Percentiles rank a stretch among this genome's conserved stretches.
Conservation (phyloP, 345 rosid genomes). For the Mallotus nudiflorus region DNA sequence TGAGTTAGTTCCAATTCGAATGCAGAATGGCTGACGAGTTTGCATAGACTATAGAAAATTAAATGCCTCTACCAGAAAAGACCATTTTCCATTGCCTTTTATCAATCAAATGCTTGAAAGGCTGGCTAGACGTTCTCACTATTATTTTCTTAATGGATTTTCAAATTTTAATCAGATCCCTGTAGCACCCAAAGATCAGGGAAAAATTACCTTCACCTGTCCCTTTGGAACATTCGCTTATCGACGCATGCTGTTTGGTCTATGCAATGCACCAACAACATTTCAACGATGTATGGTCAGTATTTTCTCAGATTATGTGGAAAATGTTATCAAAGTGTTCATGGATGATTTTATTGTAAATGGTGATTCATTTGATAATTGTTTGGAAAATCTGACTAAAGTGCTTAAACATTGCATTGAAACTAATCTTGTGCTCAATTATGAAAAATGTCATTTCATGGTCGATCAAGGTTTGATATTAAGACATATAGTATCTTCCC, state of each 20-base stretch:
- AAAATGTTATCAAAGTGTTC: not conserved
- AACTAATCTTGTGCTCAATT: not conserved
- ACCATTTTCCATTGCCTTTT: too few relatives aligned
- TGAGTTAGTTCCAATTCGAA: not conserved
- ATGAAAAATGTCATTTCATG: slow-evolving; percentile 14
- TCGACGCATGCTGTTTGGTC: not conserved
- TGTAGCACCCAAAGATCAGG: not conserved
- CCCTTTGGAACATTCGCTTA: not conserved
- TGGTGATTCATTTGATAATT: not conserved
- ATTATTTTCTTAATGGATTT: not conserved
- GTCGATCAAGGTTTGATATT: not conserved
- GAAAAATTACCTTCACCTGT: not conserved
- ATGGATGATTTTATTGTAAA: not conserved
- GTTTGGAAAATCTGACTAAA: not conserved
- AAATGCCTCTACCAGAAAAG: too few relatives aligned
- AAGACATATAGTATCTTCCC: not conserved
- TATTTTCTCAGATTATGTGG: too few relatives aligned
- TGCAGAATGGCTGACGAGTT: not conserved
- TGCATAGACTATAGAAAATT: too few relatives aligned
- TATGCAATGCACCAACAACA: too few relatives aligned
- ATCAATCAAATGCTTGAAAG: not conserved
- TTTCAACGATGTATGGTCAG: not conserved
- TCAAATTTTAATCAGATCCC: not conserved
- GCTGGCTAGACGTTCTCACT: not conserved
- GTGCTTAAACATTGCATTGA: not conserved